Percentiles rank a stretch among this genome's conserved stretches.
phyloP scores from a whole-genome alignment of 441 rosid genomes.

The Croton setiger region DNA sequence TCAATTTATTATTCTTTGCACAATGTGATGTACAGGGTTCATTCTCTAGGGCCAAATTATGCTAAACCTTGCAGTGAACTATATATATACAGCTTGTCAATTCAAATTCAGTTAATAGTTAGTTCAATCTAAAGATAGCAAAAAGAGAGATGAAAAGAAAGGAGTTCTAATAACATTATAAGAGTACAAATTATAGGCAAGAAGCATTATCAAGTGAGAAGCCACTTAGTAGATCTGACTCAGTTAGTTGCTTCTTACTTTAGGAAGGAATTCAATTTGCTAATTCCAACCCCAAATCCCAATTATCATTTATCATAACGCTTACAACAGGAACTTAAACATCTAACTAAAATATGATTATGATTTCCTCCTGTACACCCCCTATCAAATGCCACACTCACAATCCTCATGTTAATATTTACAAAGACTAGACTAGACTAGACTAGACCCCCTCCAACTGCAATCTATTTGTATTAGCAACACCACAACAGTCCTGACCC shows the following conservation, averaged over 20 bases:
- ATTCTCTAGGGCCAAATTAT: background rate
- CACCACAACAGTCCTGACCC: slow-evolving; percentile 27
- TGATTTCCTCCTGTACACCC: slow-evolving; percentile 32
- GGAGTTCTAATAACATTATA: slow-evolving; percentile 14
- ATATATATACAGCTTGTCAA: background rate
- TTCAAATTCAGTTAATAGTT: background rate
- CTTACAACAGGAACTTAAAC: slow-evolving; percentile 26
- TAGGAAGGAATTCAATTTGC: slow-evolving; percentile 15
- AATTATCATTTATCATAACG: slow-evolving; percentile 19
- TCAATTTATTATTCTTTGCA: slow-evolving; percentile 14
- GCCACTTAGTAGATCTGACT: slow-evolving; percentile 9
- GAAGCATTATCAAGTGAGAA: slow-evolving; percentile 13
- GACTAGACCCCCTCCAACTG: background rate
- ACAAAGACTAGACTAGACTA: slow-evolving; percentile 30
- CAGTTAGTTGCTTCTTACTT: slow-evolving; percentile 15
- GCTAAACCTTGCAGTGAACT: no score
- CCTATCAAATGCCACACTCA: slow-evolving; percentile 34
- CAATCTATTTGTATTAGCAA: slow-evolving; percentile 21
- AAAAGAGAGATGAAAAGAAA: background rate
- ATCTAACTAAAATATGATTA: slow-evolving; percentile 28
- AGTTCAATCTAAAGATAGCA: background rate
- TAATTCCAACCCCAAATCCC: slow-evolving; percentile 19
- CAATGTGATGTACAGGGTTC: background rate
- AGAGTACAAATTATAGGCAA: slow-evolving; percentile 18
- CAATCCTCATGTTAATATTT: slow-evolving; percentile 38